Percentiles rank a stretch among this genome's conserved stretches.
Conservation (phyloP, 2,329 filamentous ascomycete genomes). For the Scopulariopsis brevicaulis region DNA sequence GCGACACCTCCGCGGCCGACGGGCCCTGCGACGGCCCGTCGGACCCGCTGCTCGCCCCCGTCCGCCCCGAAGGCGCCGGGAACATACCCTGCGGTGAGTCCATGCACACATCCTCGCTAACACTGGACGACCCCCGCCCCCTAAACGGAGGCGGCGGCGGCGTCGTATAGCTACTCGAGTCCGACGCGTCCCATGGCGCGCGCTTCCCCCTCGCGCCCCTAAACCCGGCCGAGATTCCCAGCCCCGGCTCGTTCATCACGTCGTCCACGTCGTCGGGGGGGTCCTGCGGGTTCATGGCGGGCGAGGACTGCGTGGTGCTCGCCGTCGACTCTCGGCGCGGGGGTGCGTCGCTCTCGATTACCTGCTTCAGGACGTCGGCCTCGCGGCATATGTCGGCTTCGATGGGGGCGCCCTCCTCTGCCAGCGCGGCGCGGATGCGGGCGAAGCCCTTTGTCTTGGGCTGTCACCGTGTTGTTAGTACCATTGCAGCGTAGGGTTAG, state of each 20-base stretch:
- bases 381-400: conserved; percentile 85
- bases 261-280: conserved; percentile 61
- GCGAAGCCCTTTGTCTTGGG: conserved; percentile 96
- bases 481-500: not conserved
- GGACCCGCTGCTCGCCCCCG: conserved; percentile 8
- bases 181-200: conserved; percentile 68
- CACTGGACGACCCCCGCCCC: conserved; percentile 44
- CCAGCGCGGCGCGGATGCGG: conserved; percentile 77
- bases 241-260: conserved; percentile 45
- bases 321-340: conserved; percentile 38
- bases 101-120: conserved; percentile 63
- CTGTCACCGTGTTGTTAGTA: conserved; percentile 31
- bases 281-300: conserved; percentile 46
- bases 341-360: conserved; percentile 76
- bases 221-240: conserved; percentile 49
- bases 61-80: conserved; percentile 17
- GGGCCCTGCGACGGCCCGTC: conserved; percentile 30
- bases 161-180: conserved; percentile 48
- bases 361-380: conserved; percentile 90
- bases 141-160: conserved; percentile 57
- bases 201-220: conserved; percentile 60
- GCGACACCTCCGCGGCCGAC: conserved; percentile 61
- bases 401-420: conserved; percentile 78
- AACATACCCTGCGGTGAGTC: conserved; percentile 45
- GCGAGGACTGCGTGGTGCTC: conserved; percentile 56